Evolutionary conservation across 1,139 yeast species (phyloP), one percentile per base, ranked within the genome.

Genomic region (Yamadazyma blattariae): DNA sequence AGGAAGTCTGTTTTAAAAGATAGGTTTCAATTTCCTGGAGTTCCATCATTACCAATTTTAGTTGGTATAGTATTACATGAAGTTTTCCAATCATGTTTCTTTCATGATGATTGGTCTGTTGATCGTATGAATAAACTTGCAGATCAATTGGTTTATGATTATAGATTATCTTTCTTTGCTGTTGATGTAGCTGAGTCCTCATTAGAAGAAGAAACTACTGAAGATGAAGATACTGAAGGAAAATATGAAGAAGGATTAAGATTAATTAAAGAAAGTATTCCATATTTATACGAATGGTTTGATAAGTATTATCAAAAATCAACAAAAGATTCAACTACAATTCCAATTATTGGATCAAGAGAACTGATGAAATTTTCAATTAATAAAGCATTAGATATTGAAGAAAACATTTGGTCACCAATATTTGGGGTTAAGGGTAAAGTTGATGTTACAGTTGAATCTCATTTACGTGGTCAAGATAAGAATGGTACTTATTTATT

Each of bases 401-500:
- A 92, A 56, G 97, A 92, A 51, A 86, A 82, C 47, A 80, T 92
- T 15, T 82, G 95, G 87, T 87, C 97, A 0, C 96, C 97, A 0
- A 74, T 77, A 52, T 89, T 74, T 64, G 99, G 99, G 0, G 61
- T 94, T n/a, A 80, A 87, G 45, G 99, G 99, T 1, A 77, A 82
- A 50, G 78, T 90, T 12, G 99, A 92, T 61, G 96, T 83, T 1
- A 86, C 96, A 0, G 72, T 89, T 1, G 85, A 84, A 47, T 84
- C 85, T 0, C 57, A 65, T 22, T 9, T 38, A 49, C 74, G 5
- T 45, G 54, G 21, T 61, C 64, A 5, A 44, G 46, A 5, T 8
- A 27, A 38, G 22, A 44, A 40, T 4, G 76, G 75, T 7, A 71
- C 66, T 15, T 69, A 54, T 40, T 68, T 87, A 17, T 72, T 81